Evolutionary conservation across 768 basidiomycete species (phyloP), one percentile per base, ranked within the genome.

Genomic region (Mycena olivaceomarginata): DNA sequence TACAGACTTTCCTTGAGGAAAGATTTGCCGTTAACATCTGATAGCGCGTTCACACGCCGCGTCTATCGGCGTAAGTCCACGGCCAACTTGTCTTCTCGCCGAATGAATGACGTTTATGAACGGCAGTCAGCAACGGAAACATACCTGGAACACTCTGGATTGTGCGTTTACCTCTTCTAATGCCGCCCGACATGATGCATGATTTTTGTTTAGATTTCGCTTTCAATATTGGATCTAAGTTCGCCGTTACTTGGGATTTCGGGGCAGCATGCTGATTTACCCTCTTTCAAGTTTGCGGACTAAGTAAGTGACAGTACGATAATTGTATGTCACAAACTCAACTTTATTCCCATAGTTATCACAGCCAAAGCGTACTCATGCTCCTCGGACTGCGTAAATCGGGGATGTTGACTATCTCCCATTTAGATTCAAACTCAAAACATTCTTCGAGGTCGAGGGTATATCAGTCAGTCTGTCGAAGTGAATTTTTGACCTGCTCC

Each of bases 211-310:
- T 66, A 88, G 88, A 75, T 80, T 67, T 75, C 81, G n/a, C 46
- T 88, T 22, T 92, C 91, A 2, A 68, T 85, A 31, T 82, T 86
- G 9, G 91, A 92, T 76, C 82, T 93, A 13, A 84, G 91, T 92
- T 79, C 59, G 88, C 80, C 48, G 25, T 31, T 4, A 46, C 5
- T 56, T 40, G 1, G 60, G 40, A 59, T 37, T 70, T 48, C 18
- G n/a, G 40, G 48, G 20, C 67, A 10, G 41, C 70, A 46, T 56
- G 69, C 66, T 64, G 57, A 70, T 76, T 25, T 66, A 45, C 63
- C 22, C 56, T 31, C 11, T 25, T 72, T 48, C 53, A 45, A 89
- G 88, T 84, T 46, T 85, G 84, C 67, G 87, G 86, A 72, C 80
- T 87, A 46, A 82, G 88, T 89, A 77, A 79, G 87, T 82, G 15